Evolutionary conservation across 495 filamentous ascomycete genomes (phyloP).

Genomic region (Talaromyces nanjingensis): DNA sequence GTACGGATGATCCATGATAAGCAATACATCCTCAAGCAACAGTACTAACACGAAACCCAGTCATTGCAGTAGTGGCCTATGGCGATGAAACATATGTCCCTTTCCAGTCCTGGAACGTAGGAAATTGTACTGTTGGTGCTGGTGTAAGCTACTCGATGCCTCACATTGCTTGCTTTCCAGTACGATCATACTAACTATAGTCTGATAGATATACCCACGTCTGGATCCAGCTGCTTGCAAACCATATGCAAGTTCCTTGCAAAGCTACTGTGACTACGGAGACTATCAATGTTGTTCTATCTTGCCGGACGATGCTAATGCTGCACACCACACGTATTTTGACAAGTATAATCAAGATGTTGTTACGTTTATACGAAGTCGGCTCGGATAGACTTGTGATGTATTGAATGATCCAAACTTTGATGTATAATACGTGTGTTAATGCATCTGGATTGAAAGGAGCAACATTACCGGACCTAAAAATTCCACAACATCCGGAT

Average conservation of each 20-base stretch:
- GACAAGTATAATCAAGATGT: conserved; percentile 17
- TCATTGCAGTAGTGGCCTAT: conserved; percentile 19
- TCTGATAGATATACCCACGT: conserved; percentile 17
- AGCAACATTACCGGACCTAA: neutral
- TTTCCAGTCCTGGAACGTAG: conserved; percentile 16
- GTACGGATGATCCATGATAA: conserved; percentile 7
- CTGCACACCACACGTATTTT: conserved; percentile 16
- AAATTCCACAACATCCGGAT: neutral
- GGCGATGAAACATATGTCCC: conserved; percentile 23
- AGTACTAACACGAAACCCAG: conserved; percentile 7
- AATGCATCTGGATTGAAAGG: neutral
- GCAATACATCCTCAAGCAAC: neutral
- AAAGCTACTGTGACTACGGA: conserved; percentile 20
- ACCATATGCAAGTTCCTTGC: conserved; percentile 13
- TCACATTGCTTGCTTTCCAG: neutral
- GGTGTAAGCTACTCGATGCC: conserved; percentile 14
- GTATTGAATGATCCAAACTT: neutral
- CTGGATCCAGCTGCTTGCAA: conserved; percentile 18
- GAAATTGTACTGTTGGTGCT: conserved; percentile 19
- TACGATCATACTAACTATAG: neutral
- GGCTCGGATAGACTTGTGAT: neutral
- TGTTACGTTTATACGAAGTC: conserved; percentile 19
- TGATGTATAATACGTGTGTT: neutral
- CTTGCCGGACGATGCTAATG: conserved; percentile 12
- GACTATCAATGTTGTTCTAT: conserved; percentile 18